Percentiles rank a stretch among this genome's conserved stretches.
Conservation (phyloP, 805 yeast genomes). For the Starmerella kuoi region DNA sequence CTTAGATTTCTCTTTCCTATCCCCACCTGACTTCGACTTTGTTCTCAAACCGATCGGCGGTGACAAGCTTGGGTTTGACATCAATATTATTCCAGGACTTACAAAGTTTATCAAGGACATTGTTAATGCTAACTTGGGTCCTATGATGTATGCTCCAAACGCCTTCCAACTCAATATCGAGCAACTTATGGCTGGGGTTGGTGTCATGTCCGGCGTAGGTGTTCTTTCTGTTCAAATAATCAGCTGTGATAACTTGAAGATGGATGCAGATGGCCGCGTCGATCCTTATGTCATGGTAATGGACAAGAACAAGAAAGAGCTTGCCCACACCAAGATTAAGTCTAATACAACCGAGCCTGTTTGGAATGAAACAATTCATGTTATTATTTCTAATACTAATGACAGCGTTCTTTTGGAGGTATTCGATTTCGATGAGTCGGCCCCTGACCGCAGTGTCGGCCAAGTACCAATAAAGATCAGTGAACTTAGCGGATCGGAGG, state of each 20-base stretch:
- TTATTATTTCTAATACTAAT: slow-evolving; percentile 60
- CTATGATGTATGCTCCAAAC: slow-evolving; percentile 77
- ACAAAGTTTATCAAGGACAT: slow-evolving; percentile 70
- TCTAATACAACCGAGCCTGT: slow-evolving; percentile 57
- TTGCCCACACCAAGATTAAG: slow-evolving; percentile 59
- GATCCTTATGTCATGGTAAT: slow-evolving; percentile 81
- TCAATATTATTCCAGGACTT: slow-evolving; percentile 73
- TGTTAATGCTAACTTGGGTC: slow-evolving; percentile 78
- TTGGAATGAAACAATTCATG: slow-evolving; percentile 69
- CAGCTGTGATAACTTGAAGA: slow-evolving; percentile 58
- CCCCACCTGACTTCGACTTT: slow-evolving; percentile 83
- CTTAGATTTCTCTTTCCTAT: slow-evolving; percentile 69
- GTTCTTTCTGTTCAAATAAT: slow-evolving; percentile 59
- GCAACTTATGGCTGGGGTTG: slow-evolving; percentile 74
- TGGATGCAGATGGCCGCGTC: slow-evolving; percentile 59
- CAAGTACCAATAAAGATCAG: slow-evolving; percentile 62
- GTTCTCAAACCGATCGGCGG: slow-evolving; percentile 70
- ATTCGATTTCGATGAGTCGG: slow-evolving; percentile 65
- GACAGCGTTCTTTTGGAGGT: slow-evolving; percentile 69
- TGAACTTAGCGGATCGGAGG: slow-evolving; percentile 39
- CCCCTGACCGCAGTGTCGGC: slow-evolving; percentile 72
- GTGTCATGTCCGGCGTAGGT: slow-evolving; percentile 73
- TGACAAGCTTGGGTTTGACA: slow-evolving; percentile 73
- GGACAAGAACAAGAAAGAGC: slow-evolving; percentile 36
- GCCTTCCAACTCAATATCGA: slow-evolving; percentile 88